These are phyloP conservation scores for Saccharomyces hybrid DNA, from an alignment of 1,139 yeast species.

Conservation along the genomic window DNA sequence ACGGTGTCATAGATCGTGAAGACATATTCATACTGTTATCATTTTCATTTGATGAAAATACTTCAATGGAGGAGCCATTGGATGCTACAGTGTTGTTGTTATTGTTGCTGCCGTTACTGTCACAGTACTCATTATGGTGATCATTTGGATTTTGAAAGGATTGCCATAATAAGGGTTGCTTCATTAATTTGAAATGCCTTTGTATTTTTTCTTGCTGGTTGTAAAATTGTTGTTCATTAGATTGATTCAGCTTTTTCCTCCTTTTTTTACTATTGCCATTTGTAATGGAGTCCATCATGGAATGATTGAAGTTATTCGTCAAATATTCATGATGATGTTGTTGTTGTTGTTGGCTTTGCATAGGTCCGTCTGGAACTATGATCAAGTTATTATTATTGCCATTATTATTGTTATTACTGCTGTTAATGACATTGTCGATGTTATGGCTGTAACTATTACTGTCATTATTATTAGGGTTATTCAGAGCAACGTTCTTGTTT, in stretches of 20 bases:
- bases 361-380: background rate
- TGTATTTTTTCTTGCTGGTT: slow-evolving; percentile 15
- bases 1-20: slow-evolving; percentile 27
- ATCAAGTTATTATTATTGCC: slow-evolving; percentile 9
- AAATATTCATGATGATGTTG: background rate
- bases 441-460: slow-evolving; percentile 5
- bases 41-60: slow-evolving; percentile 32
- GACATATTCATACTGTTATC: slow-evolving; percentile 35
- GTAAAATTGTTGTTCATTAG: background rate
- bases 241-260: slow-evolving; percentile 1
- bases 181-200: slow-evolving; percentile 16
- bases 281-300: background rate
- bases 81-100: background rate
- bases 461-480: background rate
- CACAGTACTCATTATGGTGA: background rate
- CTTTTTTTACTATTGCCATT: slow-evolving; percentile 1
- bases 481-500: slow-evolving; percentile 10
- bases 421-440: slow-evolving; percentile 13
- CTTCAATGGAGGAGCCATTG: background rate
- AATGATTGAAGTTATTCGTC: background rate
- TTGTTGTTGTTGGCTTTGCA: background rate
- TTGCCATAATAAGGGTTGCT: slow-evolving; percentile 10
- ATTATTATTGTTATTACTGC: slow-evolving; percentile 20
- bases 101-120: slow-evolving; percentile 6
- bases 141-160: background rate